Percentiles rank a stretch among this genome's conserved stretches.
Conservation (phyloP, 2,329 filamentous ascomycete species). For the Coleophoma eucalyptorum region DNA sequence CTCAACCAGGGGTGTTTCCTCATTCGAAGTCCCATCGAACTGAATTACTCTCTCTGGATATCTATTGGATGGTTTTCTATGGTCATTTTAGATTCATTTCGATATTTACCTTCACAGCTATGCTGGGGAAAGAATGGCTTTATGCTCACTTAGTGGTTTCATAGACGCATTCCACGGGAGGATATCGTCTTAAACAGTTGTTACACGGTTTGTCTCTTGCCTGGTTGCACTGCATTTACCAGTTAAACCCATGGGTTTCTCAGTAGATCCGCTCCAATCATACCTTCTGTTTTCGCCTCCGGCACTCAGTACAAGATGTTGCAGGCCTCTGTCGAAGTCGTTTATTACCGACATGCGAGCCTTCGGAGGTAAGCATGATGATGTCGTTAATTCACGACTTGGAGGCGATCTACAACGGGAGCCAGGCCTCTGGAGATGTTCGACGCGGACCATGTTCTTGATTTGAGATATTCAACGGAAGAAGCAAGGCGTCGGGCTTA, state of each 20-base stretch:
- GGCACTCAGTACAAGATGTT: slow-evolving; percentile 20
- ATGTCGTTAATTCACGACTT: neutral
- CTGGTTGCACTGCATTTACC: slow-evolving; percentile 18
- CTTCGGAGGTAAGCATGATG: slow-evolving; percentile 12
- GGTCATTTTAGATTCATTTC: neutral
- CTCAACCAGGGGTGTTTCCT: no score
- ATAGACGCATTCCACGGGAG: slow-evolving; percentile 19
- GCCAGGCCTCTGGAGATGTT: neutral
- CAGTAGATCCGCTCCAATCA: neutral
- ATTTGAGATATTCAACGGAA: no score
- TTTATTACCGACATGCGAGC: slow-evolving; percentile 11
- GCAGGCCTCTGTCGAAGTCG: slow-evolving; percentile 15
- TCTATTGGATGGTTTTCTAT: neutral
- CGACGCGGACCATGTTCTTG: neutral
- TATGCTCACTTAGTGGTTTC: slow-evolving; percentile 10
- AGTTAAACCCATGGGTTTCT: neutral
- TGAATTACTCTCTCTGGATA: neutral
- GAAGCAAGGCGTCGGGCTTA: no score
- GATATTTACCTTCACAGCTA: neutral
- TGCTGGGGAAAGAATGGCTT: neutral
- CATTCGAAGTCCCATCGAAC: neutral
- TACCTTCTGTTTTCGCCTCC: slow-evolving; percentile 20
- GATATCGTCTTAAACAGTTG: slow-evolving; percentile 19
- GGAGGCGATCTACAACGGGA: neutral
- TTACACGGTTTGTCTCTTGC: slow-evolving; percentile 19